Evolutionary conservation across 345 rosid genomes (phyloP).

Genomic region (Salix caprea): DNA sequence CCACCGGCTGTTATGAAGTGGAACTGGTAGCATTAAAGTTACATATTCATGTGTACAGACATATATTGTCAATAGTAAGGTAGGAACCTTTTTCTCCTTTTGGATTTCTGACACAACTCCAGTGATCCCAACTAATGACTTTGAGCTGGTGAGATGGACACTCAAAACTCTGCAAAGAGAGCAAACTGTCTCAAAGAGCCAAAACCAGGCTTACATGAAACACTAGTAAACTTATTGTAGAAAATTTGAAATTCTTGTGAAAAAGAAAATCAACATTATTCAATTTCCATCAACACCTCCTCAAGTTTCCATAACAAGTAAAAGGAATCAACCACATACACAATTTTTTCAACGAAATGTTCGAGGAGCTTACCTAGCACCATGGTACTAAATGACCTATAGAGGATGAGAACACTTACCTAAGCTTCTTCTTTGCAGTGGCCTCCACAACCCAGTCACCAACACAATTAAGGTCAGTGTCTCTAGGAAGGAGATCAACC

Average conservation of each 20-base stretch:
- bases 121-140: slow-evolving; percentile 73
- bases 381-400: not conserved
- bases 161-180: slow-evolving; percentile 61
- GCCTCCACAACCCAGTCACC: slow-evolving; percentile 98
- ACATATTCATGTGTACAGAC: not conserved
- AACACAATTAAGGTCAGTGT: slow-evolving; percentile 81
- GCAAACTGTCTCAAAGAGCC: not conserved
- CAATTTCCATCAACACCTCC: not conserved
- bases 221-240: not conserved
- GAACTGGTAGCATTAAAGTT: not conserved
- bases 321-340: not conserved
- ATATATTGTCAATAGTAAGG: not conserved
- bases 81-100: slow-evolving; percentile 78
- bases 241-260: slow-evolving; percentile 2
- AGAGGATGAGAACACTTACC: slow-evolving; percentile 41
- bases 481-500: slow-evolving; percentile 94
- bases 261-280: not conserved
- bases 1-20: not conserved
- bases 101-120: slow-evolving; percentile 91
- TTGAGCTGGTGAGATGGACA: slow-evolving; percentile 89
- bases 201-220: slow-evolving; percentile 7
- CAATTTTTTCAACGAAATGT: not conserved
- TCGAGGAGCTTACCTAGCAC: not conserved
- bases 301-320: not conserved
- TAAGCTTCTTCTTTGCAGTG: slow-evolving; percentile 73